Evolutionary conservation across 2,329 filamentous ascomycete species (phyloP).

Genomic region (Stemphylium vesicarium): DNA sequence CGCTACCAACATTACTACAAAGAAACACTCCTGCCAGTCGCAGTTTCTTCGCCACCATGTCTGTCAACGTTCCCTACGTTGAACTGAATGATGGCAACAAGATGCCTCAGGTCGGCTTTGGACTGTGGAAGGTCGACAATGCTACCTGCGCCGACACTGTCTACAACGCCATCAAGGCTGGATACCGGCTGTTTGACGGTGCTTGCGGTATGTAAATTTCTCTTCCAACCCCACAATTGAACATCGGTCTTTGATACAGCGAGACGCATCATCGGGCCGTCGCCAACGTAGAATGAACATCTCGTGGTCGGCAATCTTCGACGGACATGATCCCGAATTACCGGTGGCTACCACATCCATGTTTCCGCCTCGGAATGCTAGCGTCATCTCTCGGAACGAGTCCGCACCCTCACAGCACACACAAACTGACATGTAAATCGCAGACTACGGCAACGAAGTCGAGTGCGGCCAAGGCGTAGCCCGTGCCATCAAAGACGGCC

Average conservation of each 20-base stretch:
- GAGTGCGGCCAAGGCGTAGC: slow-evolving; percentile 47
- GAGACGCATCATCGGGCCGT: no score
- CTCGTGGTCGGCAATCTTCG: background rate
- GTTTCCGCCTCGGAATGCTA: slow-evolving; percentile 20
- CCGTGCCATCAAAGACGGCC: slow-evolving; percentile 47
- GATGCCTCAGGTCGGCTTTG: slow-evolving; percentile 46
- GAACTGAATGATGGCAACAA: slow-evolving; percentile 46
- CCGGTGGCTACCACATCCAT: slow-evolving; percentile 29
- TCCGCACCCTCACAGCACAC: background rate
- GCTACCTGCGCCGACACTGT: slow-evolving; percentile 40
- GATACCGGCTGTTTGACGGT: slow-evolving; percentile 48
- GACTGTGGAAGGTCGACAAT: slow-evolving; percentile 46
- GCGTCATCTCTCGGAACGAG: slow-evolving; percentile 15
- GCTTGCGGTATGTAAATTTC: slow-evolving; percentile 41
- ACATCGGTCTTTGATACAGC: no score
- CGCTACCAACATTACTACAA: background rate
- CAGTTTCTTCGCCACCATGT: slow-evolving; percentile 33
- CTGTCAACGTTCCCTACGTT: slow-evolving; percentile 36
- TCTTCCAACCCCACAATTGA: background rate
- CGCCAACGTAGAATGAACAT: no score
- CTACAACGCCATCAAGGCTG: slow-evolving; percentile 47
- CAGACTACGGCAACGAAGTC: slow-evolving; percentile 50
- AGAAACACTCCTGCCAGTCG: slow-evolving; percentile 12
- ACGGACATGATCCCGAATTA: slow-evolving; percentile 20
- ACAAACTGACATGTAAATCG: slow-evolving; percentile 1